Evolutionary conservation across 2,329 filamentous ascomycete species (phyloP).

Genomic region (Fusarium anthophilum): DNA sequence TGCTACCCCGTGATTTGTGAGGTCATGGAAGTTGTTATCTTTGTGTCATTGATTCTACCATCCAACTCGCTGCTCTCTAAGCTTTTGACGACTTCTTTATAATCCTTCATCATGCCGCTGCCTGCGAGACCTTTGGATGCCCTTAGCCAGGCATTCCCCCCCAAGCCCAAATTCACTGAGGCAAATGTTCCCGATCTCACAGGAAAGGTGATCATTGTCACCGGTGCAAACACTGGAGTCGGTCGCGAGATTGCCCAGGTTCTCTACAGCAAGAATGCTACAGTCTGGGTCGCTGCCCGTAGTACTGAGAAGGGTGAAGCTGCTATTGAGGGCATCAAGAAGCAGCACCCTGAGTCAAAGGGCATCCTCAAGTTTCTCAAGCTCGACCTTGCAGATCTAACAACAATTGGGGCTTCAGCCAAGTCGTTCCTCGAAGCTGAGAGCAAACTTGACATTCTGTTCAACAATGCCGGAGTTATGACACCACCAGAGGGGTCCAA

Average conservation of each 20-base stretch:
- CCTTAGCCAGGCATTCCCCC: slow-evolving; percentile 36
- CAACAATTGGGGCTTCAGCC: slow-evolving; percentile 47
- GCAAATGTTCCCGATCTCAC: slow-evolving; percentile 71
- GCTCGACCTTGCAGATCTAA: slow-evolving; percentile 57
- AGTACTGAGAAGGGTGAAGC: slow-evolving; percentile 53
- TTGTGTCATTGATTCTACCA: not conserved
- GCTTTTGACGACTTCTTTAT: not conserved
- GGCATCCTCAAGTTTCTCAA: slow-evolving; percentile 55
- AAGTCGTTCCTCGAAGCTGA: slow-evolving; percentile 45
- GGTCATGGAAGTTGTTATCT: not conserved
- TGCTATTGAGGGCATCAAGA: slow-evolving; percentile 57
- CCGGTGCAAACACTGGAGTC: slow-evolving; percentile 53
- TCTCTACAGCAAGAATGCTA: slow-evolving; percentile 63
- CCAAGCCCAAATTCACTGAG: slow-evolving; percentile 40
- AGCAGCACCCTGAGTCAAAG: slow-evolving; percentile 46
- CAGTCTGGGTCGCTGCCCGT: slow-evolving; percentile 65
- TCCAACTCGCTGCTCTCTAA: not conserved
- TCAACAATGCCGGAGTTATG: slow-evolving; percentile 59
- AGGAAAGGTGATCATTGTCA: slow-evolving; percentile 65
- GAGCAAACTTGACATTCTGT: slow-evolving; percentile 50
- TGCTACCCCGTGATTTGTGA: slow-evolving; percentile 6
- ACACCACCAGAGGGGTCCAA: slow-evolving; percentile 50
- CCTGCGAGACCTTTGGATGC: slow-evolving; percentile 20
- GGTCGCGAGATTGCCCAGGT: slow-evolving; percentile 63
- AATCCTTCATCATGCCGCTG: not conserved